Base-by-base conservation (phyloP, 192 early-diverging fungal species). In the Paraglomus occultum region DNA sequence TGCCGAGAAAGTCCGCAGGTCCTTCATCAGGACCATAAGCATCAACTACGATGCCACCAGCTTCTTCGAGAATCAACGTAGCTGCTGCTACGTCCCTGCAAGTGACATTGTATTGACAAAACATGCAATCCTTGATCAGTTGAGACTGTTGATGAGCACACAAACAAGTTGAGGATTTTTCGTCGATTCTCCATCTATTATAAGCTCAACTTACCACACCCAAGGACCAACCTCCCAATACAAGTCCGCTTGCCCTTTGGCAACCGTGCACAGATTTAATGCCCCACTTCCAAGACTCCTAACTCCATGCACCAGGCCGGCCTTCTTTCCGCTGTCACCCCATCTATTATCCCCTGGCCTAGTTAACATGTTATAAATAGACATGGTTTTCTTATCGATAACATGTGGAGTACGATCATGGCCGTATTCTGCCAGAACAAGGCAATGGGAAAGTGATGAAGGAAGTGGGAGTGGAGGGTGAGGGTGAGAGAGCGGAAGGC, bases 181-280 rank as follows among this genome's bases (percentile, higher is more conserved):
- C 8, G 6, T 51, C 0, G n/a, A 22, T 40, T 4, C 4, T 48
- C 51, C 20, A 46, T 66, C 39, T 23, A 51, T 52, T 10, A 38
- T 50, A 12, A 8, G 8, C n/a, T 40, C 5, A 6, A 47, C 71
- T 67, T 76, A 80, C 84, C 84, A 86, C 43, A 83, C 84, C 84
- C 84, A 86, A 64, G 77, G 82, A 6, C 95, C 96, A 49, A 88
- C 82, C 75, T 99, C 96, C 92, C 94, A 99, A 76, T 94, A 97
- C 7, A 91, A 73, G 71, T 99, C 95, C 7, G 88, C 77, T 12
- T 85, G 80, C 22, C 94, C 95, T 50, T 91, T 86, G 9, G 94
- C 94, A 39, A 94, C 87, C 42, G 84, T 78, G 59, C 90, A 88
- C 79, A 95, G 80, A 57, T 89, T 89, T 22, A 94, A 72, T 0